Percentiles rank a stretch among this genome's conserved stretches.
These are phyloP conservation scores for Aspergillus viridinutans DNA, from an alignment of 2,329 filamentous ascomycete genomes.

Conservation along the genomic window DNA sequence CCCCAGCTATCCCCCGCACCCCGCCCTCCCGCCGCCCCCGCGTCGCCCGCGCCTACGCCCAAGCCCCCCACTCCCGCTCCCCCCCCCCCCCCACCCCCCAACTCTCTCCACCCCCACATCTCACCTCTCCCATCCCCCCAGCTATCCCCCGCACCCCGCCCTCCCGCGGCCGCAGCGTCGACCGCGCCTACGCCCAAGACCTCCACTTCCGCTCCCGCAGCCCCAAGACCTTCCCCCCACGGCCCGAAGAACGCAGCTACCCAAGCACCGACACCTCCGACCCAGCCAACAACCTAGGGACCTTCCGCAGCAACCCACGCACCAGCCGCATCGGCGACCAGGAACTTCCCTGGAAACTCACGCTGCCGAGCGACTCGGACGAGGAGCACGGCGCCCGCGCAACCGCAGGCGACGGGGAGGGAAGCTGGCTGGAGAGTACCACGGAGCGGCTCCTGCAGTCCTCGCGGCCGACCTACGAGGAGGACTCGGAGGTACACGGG, in stretches of 20 bases:
- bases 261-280: conserved; percentile 19
- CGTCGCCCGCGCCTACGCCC: conserved; percentile 22
- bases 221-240: conserved; percentile 25
- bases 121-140: conserved; percentile 6
- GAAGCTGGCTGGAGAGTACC: conserved; percentile 2
- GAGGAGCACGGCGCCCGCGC: conserved; percentile 1
- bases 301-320: conserved; percentile 30
- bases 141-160: conserved; percentile 8
- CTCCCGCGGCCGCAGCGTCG: conserved; percentile 15
- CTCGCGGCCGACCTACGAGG: conserved; percentile 13
- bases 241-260: conserved; percentile 19
- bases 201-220: conserved; percentile 36
- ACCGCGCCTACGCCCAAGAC: conserved; percentile 26
- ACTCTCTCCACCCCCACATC: not conserved
- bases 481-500: conserved; percentile 8
- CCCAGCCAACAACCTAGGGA: conserved; percentile 27
- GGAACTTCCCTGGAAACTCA: conserved; percentile 35
- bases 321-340: conserved; percentile 33
- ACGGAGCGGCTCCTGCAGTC: conserved; percentile 3
- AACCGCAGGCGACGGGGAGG: not conserved
- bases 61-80: no score
- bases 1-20: conserved; percentile 6
- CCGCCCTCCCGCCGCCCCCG: conserved; percentile 16
- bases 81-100: no score
- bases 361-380: conserved; percentile 24